Percentiles rank a stretch among this genome's conserved stretches.
Evolutionary conservation across 257 asterid species (phyloP).

Genomic region (Fraxinus anomala): DNA sequence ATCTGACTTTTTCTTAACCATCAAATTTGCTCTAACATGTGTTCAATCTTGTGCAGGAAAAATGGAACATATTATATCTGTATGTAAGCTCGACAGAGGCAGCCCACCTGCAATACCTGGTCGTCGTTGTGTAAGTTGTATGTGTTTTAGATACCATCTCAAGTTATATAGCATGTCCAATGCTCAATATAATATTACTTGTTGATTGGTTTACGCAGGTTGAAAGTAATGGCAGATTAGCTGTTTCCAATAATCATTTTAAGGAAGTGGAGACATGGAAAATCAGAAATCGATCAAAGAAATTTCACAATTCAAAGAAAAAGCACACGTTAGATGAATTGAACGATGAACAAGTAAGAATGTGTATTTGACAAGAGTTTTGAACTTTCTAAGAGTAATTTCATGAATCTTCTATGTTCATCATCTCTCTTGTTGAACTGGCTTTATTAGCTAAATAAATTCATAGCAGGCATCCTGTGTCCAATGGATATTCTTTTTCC

Average conservation of each 20-base stretch:
- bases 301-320: constrained; percentile 48
- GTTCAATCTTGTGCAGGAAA: constrained; percentile 49
- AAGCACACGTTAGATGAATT: constrained; percentile 51
- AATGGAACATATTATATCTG: constrained; percentile 34
- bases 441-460: not conserved
- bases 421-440: not conserved
- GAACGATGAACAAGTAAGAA: constrained; percentile 78
- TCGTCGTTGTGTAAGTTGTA: constrained; percentile 99
- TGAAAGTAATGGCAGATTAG: constrained; percentile 73
- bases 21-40: constrained; percentile 16
- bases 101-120: constrained; percentile 58
- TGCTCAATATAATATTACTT: constrained; percentile 54
- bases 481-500: not conserved
- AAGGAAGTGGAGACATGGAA: constrained; percentile 41
- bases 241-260: constrained; percentile 45
- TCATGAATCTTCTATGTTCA: not conserved
- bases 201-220: constrained; percentile 51
- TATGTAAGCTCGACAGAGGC: constrained; percentile 37
- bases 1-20: constrained; percentile 16
- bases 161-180: constrained; percentile 40
- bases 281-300: constrained; percentile 42
- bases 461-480: not conserved
- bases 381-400: not conserved
- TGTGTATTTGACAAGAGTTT: constrained; percentile 1
- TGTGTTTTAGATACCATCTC: constrained; percentile 69